phyloP scores from a whole-genome alignment of 768 basidiomycete species.

The Collybia sordida region DNA sequence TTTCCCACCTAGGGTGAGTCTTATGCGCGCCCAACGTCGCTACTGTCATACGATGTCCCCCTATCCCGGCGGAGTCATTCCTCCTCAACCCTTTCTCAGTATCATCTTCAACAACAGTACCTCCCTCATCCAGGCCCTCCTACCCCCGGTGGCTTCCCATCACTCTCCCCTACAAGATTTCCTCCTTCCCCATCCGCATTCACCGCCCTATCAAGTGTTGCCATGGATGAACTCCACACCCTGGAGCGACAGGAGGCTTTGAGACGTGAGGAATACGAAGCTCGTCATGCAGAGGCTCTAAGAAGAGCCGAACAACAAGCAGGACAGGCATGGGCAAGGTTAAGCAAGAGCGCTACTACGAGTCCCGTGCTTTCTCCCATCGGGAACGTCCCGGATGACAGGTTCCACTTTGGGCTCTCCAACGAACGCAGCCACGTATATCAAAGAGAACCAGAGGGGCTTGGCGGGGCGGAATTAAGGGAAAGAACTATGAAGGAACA shows the following conservation, averaged over 20 bases:
- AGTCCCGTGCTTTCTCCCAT: conserved; percentile 52
- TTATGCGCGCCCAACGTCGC: conserved; percentile 56
- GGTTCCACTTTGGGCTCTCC: conserved; percentile 38
- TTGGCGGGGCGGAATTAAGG: conserved; percentile 19
- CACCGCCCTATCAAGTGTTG: conserved; percentile 69
- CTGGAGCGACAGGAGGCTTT: conserved; percentile 86
- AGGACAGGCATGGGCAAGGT: conserved; percentile 27
- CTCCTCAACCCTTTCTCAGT: conserved; percentile 19
- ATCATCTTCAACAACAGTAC: conserved; percentile 13
- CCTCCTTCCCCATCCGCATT: conserved; percentile 44
- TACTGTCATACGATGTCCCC: conserved; percentile 44
- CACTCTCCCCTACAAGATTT: conserved; percentile 16
- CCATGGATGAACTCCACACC: conserved; percentile 87
- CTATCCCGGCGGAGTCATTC: conserved; percentile 32
- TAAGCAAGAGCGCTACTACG: conserved; percentile 68
- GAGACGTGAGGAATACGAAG: conserved; percentile 85
- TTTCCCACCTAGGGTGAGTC: conserved; percentile 43
- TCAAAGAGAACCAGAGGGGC: conserved; percentile 21
- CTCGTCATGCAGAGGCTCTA: conserved; percentile 65
- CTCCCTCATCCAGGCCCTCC: conserved; percentile 20
- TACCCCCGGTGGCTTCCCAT: conserved; percentile 17
- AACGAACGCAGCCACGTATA: conserved; percentile 23
- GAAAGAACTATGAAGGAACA: conserved; percentile 23
- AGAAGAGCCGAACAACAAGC: conserved; percentile 75
- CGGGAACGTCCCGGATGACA: conserved; percentile 33